Percentiles rank a stretch among this genome's conserved stretches.
phyloP scores from a whole-genome alignment of 352 stramenopile species.

The Achlya hypogyna region DNA sequence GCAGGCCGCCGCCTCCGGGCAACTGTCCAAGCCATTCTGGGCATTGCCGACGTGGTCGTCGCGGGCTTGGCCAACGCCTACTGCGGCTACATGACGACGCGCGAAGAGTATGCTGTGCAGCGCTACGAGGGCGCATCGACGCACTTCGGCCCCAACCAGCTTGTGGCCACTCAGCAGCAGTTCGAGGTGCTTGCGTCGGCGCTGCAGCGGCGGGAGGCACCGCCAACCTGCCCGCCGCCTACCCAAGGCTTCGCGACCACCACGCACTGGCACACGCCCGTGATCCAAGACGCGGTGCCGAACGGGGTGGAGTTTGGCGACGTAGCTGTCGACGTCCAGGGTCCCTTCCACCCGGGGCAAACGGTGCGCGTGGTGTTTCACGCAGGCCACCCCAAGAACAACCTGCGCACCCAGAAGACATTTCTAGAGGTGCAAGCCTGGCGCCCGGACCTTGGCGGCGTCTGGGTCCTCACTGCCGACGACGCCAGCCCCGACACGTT shows the following conservation, averaged over 20 bases:
- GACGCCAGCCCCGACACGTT: conserved; percentile 66
- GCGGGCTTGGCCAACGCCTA: conserved; percentile 76
- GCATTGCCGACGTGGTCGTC: conserved; percentile 33
- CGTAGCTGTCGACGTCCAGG: conserved; percentile 33
- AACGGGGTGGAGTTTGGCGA: conserved; percentile 38
- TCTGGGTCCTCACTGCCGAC: conserved; percentile 67
- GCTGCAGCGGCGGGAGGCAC: conserved; percentile 21
- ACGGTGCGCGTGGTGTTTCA: conserved; percentile 59
- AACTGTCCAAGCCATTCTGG: conserved; percentile 24
- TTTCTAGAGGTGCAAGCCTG: conserved; percentile 74
- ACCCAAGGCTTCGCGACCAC: conserved; percentile 51
- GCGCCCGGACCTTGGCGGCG: conserved; percentile 26
- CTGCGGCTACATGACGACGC: conserved; percentile 75
- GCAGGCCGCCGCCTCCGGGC: conserved; percentile 52
- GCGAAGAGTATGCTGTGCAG: conserved; percentile 79
- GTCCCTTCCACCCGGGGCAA: conserved; percentile 34
- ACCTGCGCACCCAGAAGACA: conserved; percentile 58
- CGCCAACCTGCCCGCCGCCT: conserved; percentile 31
- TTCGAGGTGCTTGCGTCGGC: conserved; percentile 50
- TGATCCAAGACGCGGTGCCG: conserved; percentile 55
- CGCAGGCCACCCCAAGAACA: conserved; percentile 75
- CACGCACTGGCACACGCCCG: conserved; percentile 65
- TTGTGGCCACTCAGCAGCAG: conserved; percentile 66
- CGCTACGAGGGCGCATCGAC: conserved; percentile 86
- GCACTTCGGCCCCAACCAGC: conserved; percentile 80